These are phyloP conservation scores for Marasmius fiardii DNA, from an alignment of 1,284 basidiomycete genomes.

Conservation along the genomic window DNA sequence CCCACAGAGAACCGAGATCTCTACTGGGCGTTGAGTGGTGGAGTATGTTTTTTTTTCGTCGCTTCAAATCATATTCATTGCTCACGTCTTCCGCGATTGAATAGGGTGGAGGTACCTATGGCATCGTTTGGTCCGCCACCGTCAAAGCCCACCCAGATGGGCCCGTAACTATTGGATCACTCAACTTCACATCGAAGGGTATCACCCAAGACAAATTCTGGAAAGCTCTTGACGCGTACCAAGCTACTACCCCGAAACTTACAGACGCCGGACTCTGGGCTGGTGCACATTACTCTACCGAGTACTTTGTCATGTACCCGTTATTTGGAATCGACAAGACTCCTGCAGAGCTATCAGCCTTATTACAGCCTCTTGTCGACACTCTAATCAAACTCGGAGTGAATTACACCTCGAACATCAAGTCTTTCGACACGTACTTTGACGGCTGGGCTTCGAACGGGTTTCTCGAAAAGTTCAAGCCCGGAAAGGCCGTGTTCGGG, in stretches of 20 bases:
- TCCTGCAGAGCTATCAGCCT: not conserved
- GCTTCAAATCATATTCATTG: not conserved
- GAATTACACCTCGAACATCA: not conserved
- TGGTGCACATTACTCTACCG: not conserved
- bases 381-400: conserved; percentile 7
- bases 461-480: not conserved
- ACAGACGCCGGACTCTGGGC: not conserved
- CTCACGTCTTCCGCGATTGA: not conserved
- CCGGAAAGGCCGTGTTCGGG: conserved; percentile 2
- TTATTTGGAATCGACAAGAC: not conserved
- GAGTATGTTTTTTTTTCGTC: conserved; percentile 6
- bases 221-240: conserved; percentile 14
- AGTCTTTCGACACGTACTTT: not conserved
- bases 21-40: conserved; percentile 1
- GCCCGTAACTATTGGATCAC: conserved; percentile 8
- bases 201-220: conserved; percentile 13
- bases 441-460: not conserved
- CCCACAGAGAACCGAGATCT: not conserved
- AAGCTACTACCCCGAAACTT: conserved; percentile 6
- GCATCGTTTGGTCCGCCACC: not conserved
- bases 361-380: not conserved
- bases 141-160: conserved; percentile 10
- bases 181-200: conserved; percentile 12
- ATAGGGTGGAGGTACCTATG: conserved; percentile 7
- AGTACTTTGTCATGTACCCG: not conserved